A percentile compares a stretch with the other conserved stretches of the same genome.
phyloP scores from a whole-genome alignment of 192 early-diverging fungal species.

The Thamnidium elegans region DNA sequence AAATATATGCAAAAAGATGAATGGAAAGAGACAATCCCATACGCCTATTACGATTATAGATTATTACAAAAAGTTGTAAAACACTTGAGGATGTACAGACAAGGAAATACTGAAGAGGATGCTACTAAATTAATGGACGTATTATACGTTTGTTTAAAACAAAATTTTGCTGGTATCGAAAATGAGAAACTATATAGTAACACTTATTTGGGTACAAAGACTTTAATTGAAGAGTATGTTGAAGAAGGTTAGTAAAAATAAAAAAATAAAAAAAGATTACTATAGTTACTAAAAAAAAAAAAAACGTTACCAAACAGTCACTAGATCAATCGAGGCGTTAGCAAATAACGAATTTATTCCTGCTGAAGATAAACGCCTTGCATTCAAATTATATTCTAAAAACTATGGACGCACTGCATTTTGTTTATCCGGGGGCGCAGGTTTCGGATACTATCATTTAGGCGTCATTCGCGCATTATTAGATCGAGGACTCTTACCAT shows the following conservation, averaged over 20 bases:
- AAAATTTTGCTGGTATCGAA: slow-evolving; percentile 76
- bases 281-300: background rate
- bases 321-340: slow-evolving; percentile 42
- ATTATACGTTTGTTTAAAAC: slow-evolving; percentile 61
- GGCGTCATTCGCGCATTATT: slow-evolving; percentile 74
- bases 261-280: background rate
- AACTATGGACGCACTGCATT: slow-evolving; percentile 76
- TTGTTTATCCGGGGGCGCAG: slow-evolving; percentile 76
- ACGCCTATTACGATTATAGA: slow-evolving; percentile 62
- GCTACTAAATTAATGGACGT: slow-evolving; percentile 47
- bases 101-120: slow-evolving; percentile 33
- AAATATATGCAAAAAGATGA: slow-evolving; percentile 60
- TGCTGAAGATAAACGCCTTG: slow-evolving; percentile 55
- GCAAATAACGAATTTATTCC: slow-evolving; percentile 33
- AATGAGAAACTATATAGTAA: slow-evolving; percentile 70
- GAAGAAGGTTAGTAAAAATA: slow-evolving; percentile 53
- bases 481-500: slow-evolving; percentile 63
- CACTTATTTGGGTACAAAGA: slow-evolving; percentile 73
- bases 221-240: slow-evolving; percentile 64
- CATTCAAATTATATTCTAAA: slow-evolving; percentile 60
- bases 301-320: slow-evolving; percentile 31
- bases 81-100: slow-evolving; percentile 38
- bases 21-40: slow-evolving; percentile 63
- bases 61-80: slow-evolving; percentile 59
- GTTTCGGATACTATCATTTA: slow-evolving; percentile 67